These are phyloP conservation scores for Xylariaceae sp. DNA, from an alignment of 2,329 filamentous ascomycete genomes.

Conservation along the genomic window DNA sequence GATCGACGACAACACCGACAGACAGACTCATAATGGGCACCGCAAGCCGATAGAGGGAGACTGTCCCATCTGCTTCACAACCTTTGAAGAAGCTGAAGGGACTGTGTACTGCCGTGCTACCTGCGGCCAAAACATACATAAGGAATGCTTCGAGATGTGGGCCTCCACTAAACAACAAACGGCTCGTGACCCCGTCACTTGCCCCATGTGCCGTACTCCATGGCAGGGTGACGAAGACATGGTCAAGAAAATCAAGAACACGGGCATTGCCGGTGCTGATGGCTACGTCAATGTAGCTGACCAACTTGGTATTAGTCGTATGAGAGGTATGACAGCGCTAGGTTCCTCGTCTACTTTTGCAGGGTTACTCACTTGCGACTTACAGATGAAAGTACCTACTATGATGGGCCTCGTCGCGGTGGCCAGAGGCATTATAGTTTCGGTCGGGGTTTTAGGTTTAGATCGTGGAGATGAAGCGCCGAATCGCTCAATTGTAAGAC, in stretches of 20 bases:
- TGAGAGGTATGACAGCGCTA: slow-evolving; percentile 50
- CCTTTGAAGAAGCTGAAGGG: slow-evolving; percentile 47
- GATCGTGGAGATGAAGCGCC: neutral
- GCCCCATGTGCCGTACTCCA: slow-evolving; percentile 64
- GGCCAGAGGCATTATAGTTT: neutral
- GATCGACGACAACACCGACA: slow-evolving; percentile 34
- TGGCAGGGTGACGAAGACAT: slow-evolving; percentile 58
- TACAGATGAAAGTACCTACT: slow-evolving; percentile 20
- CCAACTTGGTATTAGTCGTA: slow-evolving; percentile 61
- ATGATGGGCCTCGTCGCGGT: neutral
- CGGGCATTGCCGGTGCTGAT: slow-evolving; percentile 49
- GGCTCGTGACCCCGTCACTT: slow-evolving; percentile 52
- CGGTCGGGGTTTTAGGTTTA: neutral
- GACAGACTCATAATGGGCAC: slow-evolving; percentile 40
- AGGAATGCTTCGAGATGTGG: slow-evolving; percentile 61
- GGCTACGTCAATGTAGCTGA: slow-evolving; percentile 68
- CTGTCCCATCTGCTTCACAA: slow-evolving; percentile 63
- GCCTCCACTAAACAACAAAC: slow-evolving; percentile 51
- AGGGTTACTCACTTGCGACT: neutral
- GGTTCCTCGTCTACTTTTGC: neutral
- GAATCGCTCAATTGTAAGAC: neutral
- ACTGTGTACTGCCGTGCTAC: slow-evolving; percentile 58
- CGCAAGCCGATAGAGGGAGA: slow-evolving; percentile 59
- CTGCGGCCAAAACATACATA: slow-evolving; percentile 62
- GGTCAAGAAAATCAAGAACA: slow-evolving; percentile 52